phyloP scores from a whole-genome alignment of 179 eudicot genomes.

The Carnegiea gigantea region DNA sequence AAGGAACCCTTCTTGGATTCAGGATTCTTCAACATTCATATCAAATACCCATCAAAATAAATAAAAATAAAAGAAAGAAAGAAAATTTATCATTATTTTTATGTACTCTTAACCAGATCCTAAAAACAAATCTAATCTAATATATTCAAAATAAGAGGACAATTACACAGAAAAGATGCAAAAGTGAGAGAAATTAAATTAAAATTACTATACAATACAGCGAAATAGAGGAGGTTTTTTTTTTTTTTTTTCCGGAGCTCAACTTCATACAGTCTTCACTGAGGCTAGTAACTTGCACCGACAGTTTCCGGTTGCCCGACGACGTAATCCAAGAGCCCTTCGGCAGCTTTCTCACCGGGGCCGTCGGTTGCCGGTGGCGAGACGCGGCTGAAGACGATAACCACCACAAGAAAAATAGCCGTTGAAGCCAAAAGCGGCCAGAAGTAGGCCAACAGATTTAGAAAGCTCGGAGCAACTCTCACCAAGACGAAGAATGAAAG shows the following conservation, averaged over 20 bases:
- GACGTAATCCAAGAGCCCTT: constrained; percentile 59
- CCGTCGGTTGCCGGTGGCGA: constrained; percentile 47
- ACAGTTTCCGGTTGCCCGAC: constrained; percentile 41
- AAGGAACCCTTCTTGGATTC: neutral
- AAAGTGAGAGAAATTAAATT: constrained; percentile 2
- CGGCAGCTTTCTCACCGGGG: constrained; percentile 60
- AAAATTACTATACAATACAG: constrained; percentile 21
- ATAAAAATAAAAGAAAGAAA: neutral
- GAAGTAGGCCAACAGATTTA: constrained; percentile 50
- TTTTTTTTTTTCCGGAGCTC: neutral
- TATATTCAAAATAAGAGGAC: neutral
- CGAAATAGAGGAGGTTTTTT: neutral
- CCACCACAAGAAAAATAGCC: constrained; percentile 59
- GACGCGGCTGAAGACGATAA: constrained; percentile 46
- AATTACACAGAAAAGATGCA: neutral
- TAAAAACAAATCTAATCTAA: constrained; percentile 9
- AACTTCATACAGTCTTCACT: constrained; percentile 8
- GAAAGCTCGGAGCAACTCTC: constrained; percentile 45
- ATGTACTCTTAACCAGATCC: constrained; percentile 3
- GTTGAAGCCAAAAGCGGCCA: constrained; percentile 72
- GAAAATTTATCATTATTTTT: neutral
- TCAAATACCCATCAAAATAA: neutral
- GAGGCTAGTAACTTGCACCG: constrained; percentile 12
- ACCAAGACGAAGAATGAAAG: constrained; percentile 19
- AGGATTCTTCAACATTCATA: neutral